Base-by-base conservation (phyloP, 805 yeast genomes). In the Kluyveromyces lactis region DNA sequence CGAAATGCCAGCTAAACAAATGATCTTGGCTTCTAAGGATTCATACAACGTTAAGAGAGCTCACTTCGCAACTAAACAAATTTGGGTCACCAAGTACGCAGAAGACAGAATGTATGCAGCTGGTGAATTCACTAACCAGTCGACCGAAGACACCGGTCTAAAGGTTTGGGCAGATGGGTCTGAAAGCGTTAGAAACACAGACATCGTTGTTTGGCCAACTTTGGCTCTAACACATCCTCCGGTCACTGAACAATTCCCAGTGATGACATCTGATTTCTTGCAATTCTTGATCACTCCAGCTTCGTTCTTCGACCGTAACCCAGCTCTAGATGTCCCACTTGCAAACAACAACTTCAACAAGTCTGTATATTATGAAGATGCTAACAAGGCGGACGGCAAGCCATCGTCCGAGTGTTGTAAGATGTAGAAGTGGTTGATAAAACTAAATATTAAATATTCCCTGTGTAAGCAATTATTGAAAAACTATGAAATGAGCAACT, bases 41-140 rank as follows among this genome's bases (percentile, higher is more conserved):
- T 77, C 86, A 2, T 76, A 62, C 66, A 81, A 82, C 56, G 69
- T 67, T 49, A 77, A 70, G 63, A 77, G 92, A 69, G 90, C 90
- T 15, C 68, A 66, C 43, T 83, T 72, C 54, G 86, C 89, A 30
- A 81, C 89, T 17, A 71, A 83, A 58, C 90, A 81, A 58, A 62
- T 83, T 48, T 83, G 90, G 89, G 87, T 81, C 48, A 80, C 90
- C 48, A 82, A 81, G 60, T 79, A 81, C 65, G 66, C 67, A 45
- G 92, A 84, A 56, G 71, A 79, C 55, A 76, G 81, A 63, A 61
- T 81, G 51, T 83, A 69, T 48, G 86, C 89, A 37, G 89, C 87
- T 43, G 94, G 94, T 60, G 89, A 81, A 58, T 82, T 83, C 69
- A 83, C 94, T 45, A 84, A 83, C 62, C 94, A 83, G 65, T 81